These are phyloP conservation scores for Ascochyta koolunga DNA, from an alignment of 2,329 filamentous ascomycete species.

Conservation along the genomic window DNA sequence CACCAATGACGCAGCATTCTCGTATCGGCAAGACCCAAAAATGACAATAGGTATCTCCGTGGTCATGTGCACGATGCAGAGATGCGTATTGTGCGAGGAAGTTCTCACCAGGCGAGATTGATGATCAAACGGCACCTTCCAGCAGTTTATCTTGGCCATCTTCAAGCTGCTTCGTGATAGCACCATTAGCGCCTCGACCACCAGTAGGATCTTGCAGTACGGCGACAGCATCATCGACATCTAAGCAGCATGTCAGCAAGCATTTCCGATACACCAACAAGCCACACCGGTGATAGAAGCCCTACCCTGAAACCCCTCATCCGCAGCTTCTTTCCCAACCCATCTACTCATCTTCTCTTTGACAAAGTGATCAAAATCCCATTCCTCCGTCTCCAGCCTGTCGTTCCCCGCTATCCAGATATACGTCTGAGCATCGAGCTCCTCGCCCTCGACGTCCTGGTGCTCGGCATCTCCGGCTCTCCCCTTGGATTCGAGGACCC, in stretches of 20 bases:
- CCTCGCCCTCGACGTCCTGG: constrained; percentile 38
- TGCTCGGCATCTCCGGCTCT: constrained; percentile 26
- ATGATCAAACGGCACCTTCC: constrained; percentile 40
- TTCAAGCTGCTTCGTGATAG: constrained; percentile 48
- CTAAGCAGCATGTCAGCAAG: constrained; percentile 28
- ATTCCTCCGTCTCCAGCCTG: constrained; percentile 73
- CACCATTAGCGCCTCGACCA: constrained; percentile 51
- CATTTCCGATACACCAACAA: background rate
- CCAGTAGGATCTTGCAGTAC: constrained; percentile 52
- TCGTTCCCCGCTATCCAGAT: constrained; percentile 58
- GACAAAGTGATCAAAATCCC: constrained; percentile 87
- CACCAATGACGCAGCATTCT: too few relatives aligned
- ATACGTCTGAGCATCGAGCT: constrained; percentile 55
- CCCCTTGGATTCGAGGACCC: constrained; percentile 41
- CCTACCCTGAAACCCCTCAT: constrained; percentile 55
- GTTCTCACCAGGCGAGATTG: background rate
- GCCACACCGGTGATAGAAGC: constrained; percentile 33
- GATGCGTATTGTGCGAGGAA: too few relatives aligned
- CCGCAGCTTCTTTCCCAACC: constrained; percentile 54
- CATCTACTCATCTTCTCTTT: constrained; percentile 72
- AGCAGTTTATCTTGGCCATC: constrained; percentile 28
- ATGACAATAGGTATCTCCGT: too few relatives aligned
- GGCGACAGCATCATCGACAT: constrained; percentile 54
- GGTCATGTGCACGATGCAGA: too few relatives aligned
- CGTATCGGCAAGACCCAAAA: too few relatives aligned